Conservation (phyloP, 768 basidiomycete species). For the Hysterangium stoloniferum region DNA sequence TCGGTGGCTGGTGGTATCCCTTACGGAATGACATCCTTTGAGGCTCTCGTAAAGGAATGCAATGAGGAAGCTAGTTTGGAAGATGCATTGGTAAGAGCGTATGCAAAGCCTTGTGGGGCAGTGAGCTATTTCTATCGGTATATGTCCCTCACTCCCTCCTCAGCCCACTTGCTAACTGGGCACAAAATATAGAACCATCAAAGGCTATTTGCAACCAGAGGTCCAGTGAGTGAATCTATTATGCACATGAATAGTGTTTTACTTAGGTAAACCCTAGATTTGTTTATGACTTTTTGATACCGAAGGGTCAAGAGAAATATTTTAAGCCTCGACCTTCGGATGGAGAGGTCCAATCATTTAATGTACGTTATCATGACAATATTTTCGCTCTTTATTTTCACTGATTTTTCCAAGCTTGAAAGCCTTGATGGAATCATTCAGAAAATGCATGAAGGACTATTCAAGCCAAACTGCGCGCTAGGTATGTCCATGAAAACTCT, state of each 20-base stretch:
- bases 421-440: constrained; percentile 51
- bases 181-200: constrained; percentile 38
- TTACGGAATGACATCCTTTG: constrained; percentile 62
- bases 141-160: constrained; percentile 9
- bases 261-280: constrained; percentile 48
- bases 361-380: constrained; percentile 38
- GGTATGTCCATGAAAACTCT: constrained; percentile 37
- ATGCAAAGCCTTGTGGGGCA: constrained; percentile 56
- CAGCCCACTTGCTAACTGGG: no score
- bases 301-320: constrained; percentile 38
- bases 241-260: neutral
- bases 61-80: constrained; percentile 87
- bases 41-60: constrained; percentile 82
- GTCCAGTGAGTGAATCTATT: constrained; percentile 50
- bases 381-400: neutral
- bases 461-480: constrained; percentile 90
- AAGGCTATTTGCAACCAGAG: constrained; percentile 84
- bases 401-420: constrained; percentile 44
- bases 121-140: constrained; percentile 80
- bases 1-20: constrained; percentile 89
- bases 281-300: constrained; percentile 75
- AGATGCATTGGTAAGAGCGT: constrained; percentile 50
- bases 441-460: constrained; percentile 60
- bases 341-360: constrained; percentile 91
- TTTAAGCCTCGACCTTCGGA: constrained; percentile 72